These are phyloP conservation scores for Xylariaceae sp. DNA, from an alignment of 2,329 filamentous ascomycete species.

Conservation along the genomic window DNA sequence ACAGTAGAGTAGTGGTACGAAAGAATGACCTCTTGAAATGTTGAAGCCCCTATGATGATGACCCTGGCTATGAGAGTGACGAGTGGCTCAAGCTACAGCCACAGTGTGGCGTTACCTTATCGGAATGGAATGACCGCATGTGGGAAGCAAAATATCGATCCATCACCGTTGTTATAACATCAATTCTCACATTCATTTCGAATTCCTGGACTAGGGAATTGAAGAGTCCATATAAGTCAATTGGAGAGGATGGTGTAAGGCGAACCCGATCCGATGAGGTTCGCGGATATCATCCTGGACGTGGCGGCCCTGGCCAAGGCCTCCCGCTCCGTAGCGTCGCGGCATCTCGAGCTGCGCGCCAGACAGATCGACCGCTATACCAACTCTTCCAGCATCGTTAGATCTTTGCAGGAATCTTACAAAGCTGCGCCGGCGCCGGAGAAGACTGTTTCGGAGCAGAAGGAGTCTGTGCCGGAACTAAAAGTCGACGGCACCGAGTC, in stretches of 20 bases:
- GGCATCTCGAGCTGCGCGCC: constrained; percentile 54
- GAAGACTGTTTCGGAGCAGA: background rate
- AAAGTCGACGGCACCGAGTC: background rate
- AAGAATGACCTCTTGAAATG: background rate
- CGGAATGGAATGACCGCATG: background rate
- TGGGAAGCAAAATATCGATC: too few relatives aligned
- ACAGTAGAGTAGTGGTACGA: background rate
- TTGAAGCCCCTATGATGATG: background rate
- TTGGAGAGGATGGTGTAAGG: constrained; percentile 14
- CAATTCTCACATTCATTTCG: background rate
- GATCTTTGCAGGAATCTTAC: constrained; percentile 31
- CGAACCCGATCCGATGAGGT: constrained; percentile 42
- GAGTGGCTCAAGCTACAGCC: constrained; percentile 15
- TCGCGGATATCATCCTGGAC: constrained; percentile 63
- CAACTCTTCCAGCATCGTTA: constrained; percentile 41
- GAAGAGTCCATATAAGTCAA: background rate
- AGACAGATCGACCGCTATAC: constrained; percentile 49
- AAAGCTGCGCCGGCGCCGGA: background rate
- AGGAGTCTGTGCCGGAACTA: background rate
- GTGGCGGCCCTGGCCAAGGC: constrained; percentile 64
- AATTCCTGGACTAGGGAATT: background rate
- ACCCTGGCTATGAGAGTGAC: background rate
- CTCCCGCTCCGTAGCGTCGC: constrained; percentile 61
- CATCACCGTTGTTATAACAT: background rate
- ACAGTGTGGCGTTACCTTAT: constrained; percentile 28